Base-by-base conservation (phyloP, 179 eudicot genomes). In the Heliamphora pulchella region DNA sequence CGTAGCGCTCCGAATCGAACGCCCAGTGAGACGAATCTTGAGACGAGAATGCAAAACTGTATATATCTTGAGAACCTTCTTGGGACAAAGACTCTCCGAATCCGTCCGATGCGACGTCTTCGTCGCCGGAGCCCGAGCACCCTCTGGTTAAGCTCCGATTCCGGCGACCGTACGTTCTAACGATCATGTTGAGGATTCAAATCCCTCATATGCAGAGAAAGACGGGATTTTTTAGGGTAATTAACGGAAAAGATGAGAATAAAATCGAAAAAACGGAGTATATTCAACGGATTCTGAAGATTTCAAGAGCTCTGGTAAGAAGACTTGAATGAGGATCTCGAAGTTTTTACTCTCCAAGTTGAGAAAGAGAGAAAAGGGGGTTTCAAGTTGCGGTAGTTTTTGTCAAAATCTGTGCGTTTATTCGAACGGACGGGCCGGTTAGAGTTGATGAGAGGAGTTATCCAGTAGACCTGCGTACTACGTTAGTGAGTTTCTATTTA, bases 81-180 rank as follows among this genome's bases (percentile, higher is more conserved):
- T 82, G 85, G 13, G 90, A 84, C 48, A 82, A 77, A 18, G 92
- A 87, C 18, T 86, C 87, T 6, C 81, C 80, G 31, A 44, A 81
- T 39, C 71, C 85, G 74, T 85, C 93, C 17, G 86, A 82, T 54
- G 41, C 89, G 47, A 54, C 85, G 55, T 77, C 87, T 80, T 87
- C 66, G 17, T 74, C 43, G 39, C 79, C 70, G 10, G 87, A 62
- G 43, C 81, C 87, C 64, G 93, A 80, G 9, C 67, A 81, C 15
- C 82, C 85, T 65, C 91, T 66, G 0, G 80, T 50, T 51, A 86
- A 77, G 78, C 88, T 83, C 76, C 91, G 84, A 54, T 85, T 87
- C 76, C 98, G 90, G 1, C 97, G 91, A 11, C 93, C 94, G 86
- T 93, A 92, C 17, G 89, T 90, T 57, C 96, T 84, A 48, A 89